phyloP scores from a whole-genome alignment of 2,329 filamentous ascomycete species.

The Gaeumannomyces tritici region DNA sequence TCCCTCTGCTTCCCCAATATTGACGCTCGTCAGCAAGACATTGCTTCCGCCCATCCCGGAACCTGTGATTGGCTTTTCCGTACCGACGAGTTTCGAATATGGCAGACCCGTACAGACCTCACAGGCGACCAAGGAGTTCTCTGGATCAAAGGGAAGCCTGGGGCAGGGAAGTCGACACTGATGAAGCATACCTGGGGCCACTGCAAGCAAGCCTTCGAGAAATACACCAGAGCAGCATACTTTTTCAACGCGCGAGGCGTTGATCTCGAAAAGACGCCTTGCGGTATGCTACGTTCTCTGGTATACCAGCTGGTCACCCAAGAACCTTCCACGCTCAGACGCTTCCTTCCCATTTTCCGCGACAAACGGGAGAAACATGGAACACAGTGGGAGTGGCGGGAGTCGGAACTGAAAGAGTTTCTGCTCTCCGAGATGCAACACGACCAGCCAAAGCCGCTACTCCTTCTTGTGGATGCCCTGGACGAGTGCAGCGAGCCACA shows the following conservation, averaged over 20 bases:
- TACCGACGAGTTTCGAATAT: too few relatives aligned
- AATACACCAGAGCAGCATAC: slow-evolving; percentile 22
- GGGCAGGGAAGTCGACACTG: slow-evolving; percentile 30
- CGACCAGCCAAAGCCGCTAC: too few relatives aligned
- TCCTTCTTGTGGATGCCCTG: slow-evolving; percentile 27
- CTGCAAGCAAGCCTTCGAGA: too few relatives aligned
- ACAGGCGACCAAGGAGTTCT: slow-evolving; percentile 9
- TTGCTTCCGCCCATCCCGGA: too few relatives aligned
- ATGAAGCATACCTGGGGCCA: slow-evolving; percentile 12
- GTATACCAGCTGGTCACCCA: slow-evolving; percentile 22
- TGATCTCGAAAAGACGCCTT: slow-evolving; percentile 28
- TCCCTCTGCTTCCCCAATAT: too few relatives aligned
- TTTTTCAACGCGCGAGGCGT: slow-evolving; percentile 38
- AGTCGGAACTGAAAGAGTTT: slow-evolving; percentile 7
- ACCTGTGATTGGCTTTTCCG: too few relatives aligned
- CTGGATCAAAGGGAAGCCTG: slow-evolving; percentile 33
- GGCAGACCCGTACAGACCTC: too few relatives aligned
- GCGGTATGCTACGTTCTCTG: slow-evolving; percentile 37
- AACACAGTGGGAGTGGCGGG: too few relatives aligned
- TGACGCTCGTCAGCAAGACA: too few relatives aligned
- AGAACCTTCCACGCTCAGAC: slow-evolving; percentile 13
- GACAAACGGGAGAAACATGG: too few relatives aligned
- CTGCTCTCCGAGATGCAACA: slow-evolving; percentile 5
- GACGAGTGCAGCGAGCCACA: slow-evolving; percentile 37
- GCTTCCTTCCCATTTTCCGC: too few relatives aligned